phyloP scores from a whole-genome alignment of 164 flowering plant genomes.

The Stephania cephalantha region DNA sequence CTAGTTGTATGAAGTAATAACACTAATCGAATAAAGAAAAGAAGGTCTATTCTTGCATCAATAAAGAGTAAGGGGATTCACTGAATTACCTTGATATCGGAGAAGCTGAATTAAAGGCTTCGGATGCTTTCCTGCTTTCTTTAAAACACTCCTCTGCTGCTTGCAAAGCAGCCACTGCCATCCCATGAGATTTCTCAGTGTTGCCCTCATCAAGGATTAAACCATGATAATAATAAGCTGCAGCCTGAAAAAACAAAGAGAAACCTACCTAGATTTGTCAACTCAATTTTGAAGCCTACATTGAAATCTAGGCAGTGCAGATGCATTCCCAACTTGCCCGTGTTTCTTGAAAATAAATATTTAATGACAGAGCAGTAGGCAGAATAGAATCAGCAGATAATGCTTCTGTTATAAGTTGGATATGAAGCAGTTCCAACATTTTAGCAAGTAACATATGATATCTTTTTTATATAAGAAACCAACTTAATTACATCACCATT shows the following conservation, averaged over 20 bases:
- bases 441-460: no score
- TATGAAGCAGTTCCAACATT: no score
- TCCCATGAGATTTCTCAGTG: constrained; percentile 84
- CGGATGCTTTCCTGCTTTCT: constrained; percentile 74
- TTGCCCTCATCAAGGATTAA: constrained; percentile 92
- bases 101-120: constrained; percentile 52
- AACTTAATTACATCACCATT: no score
- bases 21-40: not conserved
- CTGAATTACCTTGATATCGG: constrained; percentile 68
- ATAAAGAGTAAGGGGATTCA: constrained; percentile 5
- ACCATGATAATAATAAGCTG: constrained; percentile 97
- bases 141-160: constrained; percentile 88
- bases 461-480: no score
- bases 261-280: constrained; percentile 7
- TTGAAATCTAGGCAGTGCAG: not conserved
- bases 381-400: not conserved
- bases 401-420: not conserved
- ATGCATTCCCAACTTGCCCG: not conserved
- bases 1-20: not conserved
- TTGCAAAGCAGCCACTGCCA: constrained; percentile 95
- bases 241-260: constrained; percentile 49
- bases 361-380: not conserved
- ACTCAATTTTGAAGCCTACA: not conserved
- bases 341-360: not conserved
- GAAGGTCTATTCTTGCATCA: not conserved